These are phyloP conservation scores for Beauveria varroae DNA, from an alignment of 2,329 filamentous ascomycete genomes.

Conservation along the genomic window DNA sequence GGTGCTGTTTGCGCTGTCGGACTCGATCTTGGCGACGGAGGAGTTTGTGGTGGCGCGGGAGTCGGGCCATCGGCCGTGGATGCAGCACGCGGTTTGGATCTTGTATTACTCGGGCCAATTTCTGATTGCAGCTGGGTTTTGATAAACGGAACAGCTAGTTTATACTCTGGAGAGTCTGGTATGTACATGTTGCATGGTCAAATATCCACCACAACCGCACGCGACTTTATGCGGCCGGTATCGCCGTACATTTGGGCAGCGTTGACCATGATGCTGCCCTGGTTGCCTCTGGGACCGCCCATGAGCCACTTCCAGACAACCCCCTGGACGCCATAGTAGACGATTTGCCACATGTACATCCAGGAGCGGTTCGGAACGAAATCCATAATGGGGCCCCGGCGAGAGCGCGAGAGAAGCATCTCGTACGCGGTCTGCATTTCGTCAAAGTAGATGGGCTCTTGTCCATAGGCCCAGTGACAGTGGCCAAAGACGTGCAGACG, in stretches of 20 bases:
- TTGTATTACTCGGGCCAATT: constrained; percentile 29
- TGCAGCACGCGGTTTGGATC: constrained; percentile 28
- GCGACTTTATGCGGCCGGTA: constrained; percentile 39
- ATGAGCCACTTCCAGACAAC: constrained; percentile 51
- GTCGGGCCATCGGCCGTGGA: constrained; percentile 20
- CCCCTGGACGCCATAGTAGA: constrained; percentile 38
- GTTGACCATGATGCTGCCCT: constrained; percentile 48
- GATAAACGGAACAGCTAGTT: not conserved
- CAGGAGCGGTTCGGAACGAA: constrained; percentile 38
- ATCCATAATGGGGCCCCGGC: constrained; percentile 36
- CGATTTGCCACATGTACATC: constrained; percentile 36
- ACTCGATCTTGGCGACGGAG: constrained; percentile 25
- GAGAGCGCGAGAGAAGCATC: constrained; percentile 42
- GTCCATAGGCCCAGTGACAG: constrained; percentile 68
- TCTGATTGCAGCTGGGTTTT: constrained; percentile 19
- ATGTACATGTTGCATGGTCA: constrained; percentile 11
- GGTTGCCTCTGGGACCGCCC: constrained; percentile 42
- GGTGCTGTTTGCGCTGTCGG: constrained; percentile 26
- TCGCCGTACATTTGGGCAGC: constrained; percentile 49
- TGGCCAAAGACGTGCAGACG: constrained; percentile 79
- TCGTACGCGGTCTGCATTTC: constrained; percentile 66
- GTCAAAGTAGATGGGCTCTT: constrained; percentile 66
- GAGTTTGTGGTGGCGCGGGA: constrained; percentile 22
- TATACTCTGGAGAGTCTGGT: not conserved
- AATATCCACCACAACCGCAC: constrained; percentile 29